phyloP scores from a whole-genome alignment of 1,284 basidiomycete species.

The Ustilago xerochloae region DNA sequence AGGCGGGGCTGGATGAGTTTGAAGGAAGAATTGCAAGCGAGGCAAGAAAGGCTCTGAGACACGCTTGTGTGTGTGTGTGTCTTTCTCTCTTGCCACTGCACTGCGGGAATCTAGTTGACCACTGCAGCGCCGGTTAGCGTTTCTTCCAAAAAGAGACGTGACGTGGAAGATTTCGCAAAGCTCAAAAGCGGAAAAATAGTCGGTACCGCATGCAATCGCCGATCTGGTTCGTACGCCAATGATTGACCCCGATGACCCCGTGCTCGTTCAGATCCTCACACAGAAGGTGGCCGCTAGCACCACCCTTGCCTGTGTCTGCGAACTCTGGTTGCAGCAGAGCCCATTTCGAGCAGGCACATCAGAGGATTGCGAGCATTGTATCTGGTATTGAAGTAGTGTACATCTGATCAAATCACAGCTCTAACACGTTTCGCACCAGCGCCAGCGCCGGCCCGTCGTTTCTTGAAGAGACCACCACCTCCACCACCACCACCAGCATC shows the following conservation, averaged over 20 bases:
- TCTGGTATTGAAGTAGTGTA: background rate
- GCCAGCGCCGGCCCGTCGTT: constrained; percentile 53
- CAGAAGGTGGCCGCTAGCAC: no score
- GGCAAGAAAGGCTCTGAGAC: background rate
- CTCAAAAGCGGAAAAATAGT: background rate
- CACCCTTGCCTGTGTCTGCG: no score
- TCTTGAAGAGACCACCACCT: constrained; percentile 53
- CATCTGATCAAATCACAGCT: constrained; percentile 41
- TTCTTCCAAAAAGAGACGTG: constrained; percentile 26
- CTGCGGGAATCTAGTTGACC: background rate
- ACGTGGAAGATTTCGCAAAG: constrained; percentile 22
- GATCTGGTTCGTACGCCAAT: no score
- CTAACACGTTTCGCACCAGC: constrained; percentile 57
- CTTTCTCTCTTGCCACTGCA: background rate
- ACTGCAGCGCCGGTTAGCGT: background rate
- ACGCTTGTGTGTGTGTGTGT: background rate
- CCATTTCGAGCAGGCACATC: background rate
- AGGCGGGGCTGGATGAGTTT: background rate
- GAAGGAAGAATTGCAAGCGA: background rate
- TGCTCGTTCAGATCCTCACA: no score
- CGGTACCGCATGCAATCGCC: constrained; percentile 2
- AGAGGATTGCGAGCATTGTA: no score
- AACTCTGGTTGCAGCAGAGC: background rate
- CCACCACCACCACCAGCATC: background rate
- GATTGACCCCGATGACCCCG: no score